Conservation (phyloP, 495 filamentous ascomycete genomes). For the Penicillium arizonense region DNA sequence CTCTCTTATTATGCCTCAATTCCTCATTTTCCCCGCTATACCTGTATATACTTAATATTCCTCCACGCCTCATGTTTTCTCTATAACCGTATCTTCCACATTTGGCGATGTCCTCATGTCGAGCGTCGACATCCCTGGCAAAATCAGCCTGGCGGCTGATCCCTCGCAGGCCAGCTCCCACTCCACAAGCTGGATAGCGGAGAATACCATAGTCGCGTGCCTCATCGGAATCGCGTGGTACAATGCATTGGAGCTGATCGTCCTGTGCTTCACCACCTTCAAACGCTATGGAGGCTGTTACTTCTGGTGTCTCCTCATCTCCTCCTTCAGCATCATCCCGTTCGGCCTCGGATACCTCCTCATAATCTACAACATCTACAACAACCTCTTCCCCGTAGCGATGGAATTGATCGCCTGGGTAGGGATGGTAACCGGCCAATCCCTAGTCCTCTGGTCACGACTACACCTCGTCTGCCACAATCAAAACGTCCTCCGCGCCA, state of each 20-base stretch:
- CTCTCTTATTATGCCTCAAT: not conserved
- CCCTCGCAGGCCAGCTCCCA: slow-evolving; percentile 4
- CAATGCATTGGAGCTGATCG: slow-evolving; percentile 47
- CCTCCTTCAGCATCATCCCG: slow-evolving; percentile 50
- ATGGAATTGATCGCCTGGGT: slow-evolving; percentile 53
- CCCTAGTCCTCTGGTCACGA: slow-evolving; percentile 62
- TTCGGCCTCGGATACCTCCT: slow-evolving; percentile 54
- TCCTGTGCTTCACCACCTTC: slow-evolving; percentile 50
- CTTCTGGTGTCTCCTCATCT: slow-evolving; percentile 53
- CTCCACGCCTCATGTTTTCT: slow-evolving; percentile 1
- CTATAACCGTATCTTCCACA: not conserved
- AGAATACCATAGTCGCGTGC: slow-evolving; percentile 24
- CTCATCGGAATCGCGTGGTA: slow-evolving; percentile 48
- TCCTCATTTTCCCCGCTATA: not conserved
- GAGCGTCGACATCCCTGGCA: slow-evolving; percentile 10
- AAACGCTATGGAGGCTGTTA: slow-evolving; percentile 48
- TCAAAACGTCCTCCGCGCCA: slow-evolving; percentile 35
- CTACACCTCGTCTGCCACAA: slow-evolving; percentile 53
- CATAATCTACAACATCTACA: slow-evolving; percentile 43
- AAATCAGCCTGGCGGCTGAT: slow-evolving; percentile 22
- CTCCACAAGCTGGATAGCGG: slow-evolving; percentile 4
- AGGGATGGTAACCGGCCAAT: slow-evolving; percentile 60
- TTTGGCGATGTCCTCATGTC: slow-evolving; percentile 24
- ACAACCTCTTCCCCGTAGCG: slow-evolving; percentile 29
- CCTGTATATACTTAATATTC: not conserved